phyloP scores from a whole-genome alignment of 805 yeast species.

The Spathaspora girioi region DNA sequence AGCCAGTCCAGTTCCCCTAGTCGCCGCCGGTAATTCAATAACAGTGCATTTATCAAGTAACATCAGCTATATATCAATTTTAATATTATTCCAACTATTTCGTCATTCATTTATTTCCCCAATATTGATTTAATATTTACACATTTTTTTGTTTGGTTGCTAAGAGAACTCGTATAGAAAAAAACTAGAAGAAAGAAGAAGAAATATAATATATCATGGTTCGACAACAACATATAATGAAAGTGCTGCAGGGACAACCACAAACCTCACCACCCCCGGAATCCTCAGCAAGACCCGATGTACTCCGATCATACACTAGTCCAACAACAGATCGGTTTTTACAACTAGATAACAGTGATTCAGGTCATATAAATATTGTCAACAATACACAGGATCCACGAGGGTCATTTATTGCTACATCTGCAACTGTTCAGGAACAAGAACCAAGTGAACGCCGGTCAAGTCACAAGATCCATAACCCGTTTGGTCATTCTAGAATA shows the following conservation, averaged over 20 bases:
- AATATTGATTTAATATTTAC: not conserved
- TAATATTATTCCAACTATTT: conserved; percentile 1
- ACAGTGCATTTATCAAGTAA: too few species aligned
- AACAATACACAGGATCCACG: conserved; percentile 1
- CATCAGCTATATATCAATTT: too few species aligned
- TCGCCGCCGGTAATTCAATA: not conserved
- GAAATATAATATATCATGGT: not conserved
- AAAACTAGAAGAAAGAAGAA: too few species aligned
- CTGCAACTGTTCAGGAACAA: not conserved
- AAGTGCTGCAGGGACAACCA: not conserved
- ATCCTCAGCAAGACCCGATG: not conserved
- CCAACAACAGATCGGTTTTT: not conserved
- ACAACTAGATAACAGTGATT: not conserved
- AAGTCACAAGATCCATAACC: not conserved
- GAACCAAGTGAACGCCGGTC: not conserved
- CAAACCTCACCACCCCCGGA: not conserved
- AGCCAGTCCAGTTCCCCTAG: too few species aligned
- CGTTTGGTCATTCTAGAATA: conserved; percentile 3
- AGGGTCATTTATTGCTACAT: not conserved
- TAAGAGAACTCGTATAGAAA: too few species aligned
- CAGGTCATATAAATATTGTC: too few species aligned
- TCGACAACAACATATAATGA: not conserved
- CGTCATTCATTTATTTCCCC: not conserved
- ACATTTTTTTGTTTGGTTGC: too few species aligned
- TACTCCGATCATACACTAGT: not conserved